Base-by-base conservation (phyloP, 140 eudicot species). In the Flaveria floridana region DNA sequence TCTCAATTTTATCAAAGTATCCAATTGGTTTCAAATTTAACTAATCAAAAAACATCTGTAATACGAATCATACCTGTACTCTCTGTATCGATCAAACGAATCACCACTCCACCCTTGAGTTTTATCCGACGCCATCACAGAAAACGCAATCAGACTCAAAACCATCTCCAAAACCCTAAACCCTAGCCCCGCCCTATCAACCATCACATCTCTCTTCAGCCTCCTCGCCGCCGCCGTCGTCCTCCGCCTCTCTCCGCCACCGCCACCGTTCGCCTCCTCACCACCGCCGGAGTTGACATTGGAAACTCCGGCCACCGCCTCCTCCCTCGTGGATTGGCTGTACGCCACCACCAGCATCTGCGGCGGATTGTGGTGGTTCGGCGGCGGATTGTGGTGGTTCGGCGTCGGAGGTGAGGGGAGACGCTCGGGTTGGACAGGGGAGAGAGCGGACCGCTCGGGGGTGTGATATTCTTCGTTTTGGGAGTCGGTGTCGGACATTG, bases 51-150 rank as follows among this genome's bases (percentile, higher is more conserved):
- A 6, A 2, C 19, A 25, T 2, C 10, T 26, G 6, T 12, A 6
- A 48, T 9, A 52, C 4, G 37, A 30, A 63, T 14, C 12, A 28
- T 76, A 94, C 99, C 95, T 86, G 84, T 94, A 94, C 64, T 94
- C 99, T 39, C 65, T 85, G 72, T 94, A 94, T 4, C 99, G 93
- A 85, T 94, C 97, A 78, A 86, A 94, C 1, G 99, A 94, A 42
- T 94, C 97, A 39, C 97, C 99, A 50, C 94, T 90, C 99, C 99
- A 93, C 0, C 99, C 99, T 65, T 90, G 91, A 20, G 99, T 94
- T 59, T 84, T 90, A 87, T 94, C 92, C 16, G 96, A 85, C 3
- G 97, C 99, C 99, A 94, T 90, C 68, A 94, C 96, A 9, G 95
- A 83, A 44, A 94, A 90, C 15, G 97, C 87, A 65, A 94, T 73